A percentile compares a stretch with the other conserved stretches of the same genome.
phyloP scores from a whole-genome alignment of 306 rosid species.

The Vigna angularis region DNA sequence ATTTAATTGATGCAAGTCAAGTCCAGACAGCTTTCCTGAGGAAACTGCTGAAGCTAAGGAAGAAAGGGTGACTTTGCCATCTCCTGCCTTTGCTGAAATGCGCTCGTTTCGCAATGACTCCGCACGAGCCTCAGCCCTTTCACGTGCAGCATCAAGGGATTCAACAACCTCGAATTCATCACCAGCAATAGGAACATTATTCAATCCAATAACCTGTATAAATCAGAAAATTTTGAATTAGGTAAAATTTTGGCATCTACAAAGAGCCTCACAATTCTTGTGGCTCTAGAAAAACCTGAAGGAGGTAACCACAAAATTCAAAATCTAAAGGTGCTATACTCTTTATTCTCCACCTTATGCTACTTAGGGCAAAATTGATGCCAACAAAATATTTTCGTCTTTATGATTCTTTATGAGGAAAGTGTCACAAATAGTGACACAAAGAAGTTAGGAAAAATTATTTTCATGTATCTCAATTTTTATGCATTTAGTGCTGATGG shows the following conservation, averaged over 20 bases:
- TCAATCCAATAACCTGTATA: conserved; percentile 85
- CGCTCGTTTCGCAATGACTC: conserved; percentile 78
- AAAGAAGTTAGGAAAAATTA: neutral
- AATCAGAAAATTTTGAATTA: conserved; percentile 16
- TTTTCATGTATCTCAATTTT: neutral
- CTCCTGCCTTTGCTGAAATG: conserved; percentile 97
- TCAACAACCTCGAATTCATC: conserved; percentile 89
- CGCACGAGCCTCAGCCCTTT: conserved; percentile 83
- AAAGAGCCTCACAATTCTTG: conserved; percentile 20
- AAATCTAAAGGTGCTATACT: neutral
- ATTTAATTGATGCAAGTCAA: conserved; percentile 97
- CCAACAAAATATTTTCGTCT: conserved; percentile 13
- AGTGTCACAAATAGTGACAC: neutral
- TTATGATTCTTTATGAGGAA: conserved; percentile 10
- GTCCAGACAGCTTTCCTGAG: conserved; percentile 79
- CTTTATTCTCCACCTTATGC: conserved; percentile 8
- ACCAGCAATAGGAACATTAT: conserved; percentile 90
- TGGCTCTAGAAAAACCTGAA: neutral
- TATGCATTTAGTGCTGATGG: neutral
- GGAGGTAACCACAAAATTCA: conserved; percentile 17
- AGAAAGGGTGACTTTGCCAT: conserved; percentile 96
- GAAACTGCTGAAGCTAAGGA: conserved; percentile 98
- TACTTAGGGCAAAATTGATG: conserved; percentile 2
- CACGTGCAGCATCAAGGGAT: conserved; percentile 91
- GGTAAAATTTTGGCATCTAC: conserved; percentile 29